Base-by-base conservation (phyloP, 2,329 filamentous ascomycete genomes). In the Sporothrix pseudoabietina region DNA sequence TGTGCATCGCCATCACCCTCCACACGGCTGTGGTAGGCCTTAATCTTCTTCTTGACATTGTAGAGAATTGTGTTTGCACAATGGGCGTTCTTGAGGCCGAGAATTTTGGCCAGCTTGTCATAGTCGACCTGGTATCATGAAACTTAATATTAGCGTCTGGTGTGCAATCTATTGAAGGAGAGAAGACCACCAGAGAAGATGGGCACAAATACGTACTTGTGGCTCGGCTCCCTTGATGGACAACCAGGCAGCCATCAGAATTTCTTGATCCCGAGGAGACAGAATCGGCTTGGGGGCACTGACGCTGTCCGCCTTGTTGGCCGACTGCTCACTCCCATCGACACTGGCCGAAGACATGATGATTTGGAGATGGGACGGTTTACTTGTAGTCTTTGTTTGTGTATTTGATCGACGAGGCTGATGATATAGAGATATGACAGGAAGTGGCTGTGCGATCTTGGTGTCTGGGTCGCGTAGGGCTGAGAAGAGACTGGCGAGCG, bases 221-320 rank as follows among this genome's bases (percentile, higher is more conserved):
- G 75, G 73, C 2, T 76, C 75, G 1, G 71, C 8, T 1, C 75
- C 74, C 12, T 74, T 76, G 70, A 76, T 75, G 6, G 61, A 75
- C 0, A 74, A 30, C 75, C 73, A 76, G 0, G 73, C 73, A 5
- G 73, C 74, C 73, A 76, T 72, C 4, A 76, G 72, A 32, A 75
- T 44, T 30, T 76, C 72, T 22, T 75, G 74, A n/a, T 75, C 75
- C 1, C 75, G 73, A 12, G 41, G 12, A 16, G 70, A 63, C 1
- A 75, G 55, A 6, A 5, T 26, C 3, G 61, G 70, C 35, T 72
- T 76, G 39, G 19, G 4, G 12, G 4, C 44, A 32, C 47, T 4
- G n/a, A 16, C 32, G 30, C 54, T 54, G 47, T 16, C 12, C 26
- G 12, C n/a, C 19, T 39, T 35, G 39, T 32, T 39, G 19, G 4